Conservation (phyloP, 2,329 filamentous ascomycete genomes). For the Proliferodiscus dingleyae region DNA sequence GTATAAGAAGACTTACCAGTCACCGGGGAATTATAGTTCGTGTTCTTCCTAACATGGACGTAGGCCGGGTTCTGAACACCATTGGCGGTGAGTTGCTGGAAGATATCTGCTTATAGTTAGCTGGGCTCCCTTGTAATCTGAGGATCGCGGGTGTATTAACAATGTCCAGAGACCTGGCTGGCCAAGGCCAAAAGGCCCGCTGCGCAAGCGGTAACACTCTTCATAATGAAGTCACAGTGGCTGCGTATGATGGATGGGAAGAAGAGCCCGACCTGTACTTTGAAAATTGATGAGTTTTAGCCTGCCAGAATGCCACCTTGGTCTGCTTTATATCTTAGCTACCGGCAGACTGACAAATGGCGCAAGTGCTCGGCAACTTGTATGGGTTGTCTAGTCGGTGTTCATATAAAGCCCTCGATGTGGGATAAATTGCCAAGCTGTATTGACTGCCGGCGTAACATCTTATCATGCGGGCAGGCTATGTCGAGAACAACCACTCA, state of each 20-base stretch:
- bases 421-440: too few relatives aligned
- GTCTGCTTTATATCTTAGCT: too few relatives aligned
- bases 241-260: background rate
- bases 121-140: background rate
- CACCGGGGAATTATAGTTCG: conserved; percentile 44
- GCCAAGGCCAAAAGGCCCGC: conserved; percentile 14
- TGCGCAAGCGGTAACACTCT: conserved; percentile 8
- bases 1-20: conserved; percentile 13
- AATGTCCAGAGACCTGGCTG: conserved; percentile 21
- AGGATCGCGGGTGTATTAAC: conserved; percentile 7
- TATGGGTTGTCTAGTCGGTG: too few relatives aligned
- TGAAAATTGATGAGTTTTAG: too few relatives aligned
- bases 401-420: too few relatives aligned
- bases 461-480: too few relatives aligned
- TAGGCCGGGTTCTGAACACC: conserved; percentile 35
- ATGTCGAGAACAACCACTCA: too few relatives aligned
- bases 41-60: conserved; percentile 38
- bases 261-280: too few relatives aligned
- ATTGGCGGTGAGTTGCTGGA: conserved; percentile 15
- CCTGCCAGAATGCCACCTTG: too few relatives aligned
- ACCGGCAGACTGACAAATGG: too few relatives aligned
- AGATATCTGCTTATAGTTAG: conserved; percentile 11
- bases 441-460: too few relatives aligned
- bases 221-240: conserved; percentile 15
- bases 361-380: too few relatives aligned